A percentile compares a stretch with the other conserved stretches of the same genome.
Evolutionary conservation across 352 stramenopile genomes (phyloP).

Genomic region (Globisporangium polare): DNA sequence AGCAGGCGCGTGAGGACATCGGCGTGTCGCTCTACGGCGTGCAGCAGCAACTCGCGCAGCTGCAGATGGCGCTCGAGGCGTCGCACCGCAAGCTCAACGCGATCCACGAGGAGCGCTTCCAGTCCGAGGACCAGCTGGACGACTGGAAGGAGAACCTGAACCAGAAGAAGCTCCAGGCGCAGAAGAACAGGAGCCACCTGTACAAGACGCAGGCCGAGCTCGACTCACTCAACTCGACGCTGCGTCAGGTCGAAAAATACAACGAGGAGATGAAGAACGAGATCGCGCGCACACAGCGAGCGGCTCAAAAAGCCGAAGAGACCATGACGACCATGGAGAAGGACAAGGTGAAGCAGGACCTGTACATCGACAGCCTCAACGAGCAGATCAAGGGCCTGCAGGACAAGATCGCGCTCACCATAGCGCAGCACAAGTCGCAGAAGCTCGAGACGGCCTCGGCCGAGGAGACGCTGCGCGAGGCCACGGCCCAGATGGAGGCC

Average conservation of each 20-base stretch:
- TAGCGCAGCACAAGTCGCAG: slow-evolving; percentile 83
- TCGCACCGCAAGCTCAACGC: slow-evolving; percentile 68
- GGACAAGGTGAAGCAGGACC: slow-evolving; percentile 91
- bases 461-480: slow-evolving; percentile 86
- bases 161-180: slow-evolving; percentile 61
- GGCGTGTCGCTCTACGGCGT: slow-evolving; percentile 93
- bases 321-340: slow-evolving; percentile 92
- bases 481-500: slow-evolving; percentile 86
- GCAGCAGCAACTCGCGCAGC: slow-evolving; percentile 92
- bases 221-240: slow-evolving; percentile 78
- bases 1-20: slow-evolving; percentile 80
- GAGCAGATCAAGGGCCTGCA: slow-evolving; percentile 87
- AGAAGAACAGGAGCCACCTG: slow-evolving; percentile 58
- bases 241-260: slow-evolving; percentile 90
- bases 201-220: slow-evolving; percentile 87
- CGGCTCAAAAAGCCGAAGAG: slow-evolving; percentile 93
- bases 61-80: slow-evolving; percentile 89
- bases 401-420: slow-evolving; percentile 79
- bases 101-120: slow-evolving; percentile 62
- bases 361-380: slow-evolving; percentile 93
- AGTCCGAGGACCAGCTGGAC: slow-evolving; percentile 67
- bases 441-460: slow-evolving; percentile 83
- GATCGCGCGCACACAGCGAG: slow-evolving; percentile 89
- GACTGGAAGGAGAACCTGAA: slow-evolving; percentile 58
- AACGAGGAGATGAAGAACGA: slow-evolving; percentile 95